These are phyloP conservation scores for Sporothrix pallida DNA, from an alignment of 2,329 filamentous ascomycete species.

Conservation along the genomic window DNA sequence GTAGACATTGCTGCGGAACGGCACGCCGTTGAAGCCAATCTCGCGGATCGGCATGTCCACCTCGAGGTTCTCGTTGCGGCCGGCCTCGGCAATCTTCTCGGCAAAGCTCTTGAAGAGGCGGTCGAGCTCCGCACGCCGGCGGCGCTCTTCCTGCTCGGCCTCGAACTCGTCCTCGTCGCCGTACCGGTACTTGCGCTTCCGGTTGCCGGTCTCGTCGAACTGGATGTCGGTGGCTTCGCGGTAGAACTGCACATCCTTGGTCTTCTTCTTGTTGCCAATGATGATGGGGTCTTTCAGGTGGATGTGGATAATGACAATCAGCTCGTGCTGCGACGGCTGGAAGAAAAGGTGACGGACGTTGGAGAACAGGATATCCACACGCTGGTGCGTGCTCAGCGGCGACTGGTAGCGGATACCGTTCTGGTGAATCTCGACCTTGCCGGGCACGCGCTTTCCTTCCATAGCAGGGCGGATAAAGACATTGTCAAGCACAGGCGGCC, in stretches of 20 bases:
- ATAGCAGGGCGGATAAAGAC: constrained; percentile 94
- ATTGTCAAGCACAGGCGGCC: constrained; percentile 87
- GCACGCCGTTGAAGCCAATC: constrained; percentile 94
- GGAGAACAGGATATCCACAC: constrained; percentile 93
- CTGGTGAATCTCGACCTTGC: constrained; percentile 96
- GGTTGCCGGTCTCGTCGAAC: constrained; percentile 97
- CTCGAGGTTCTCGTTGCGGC: constrained; percentile 85
- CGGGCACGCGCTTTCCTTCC: constrained; percentile 95
- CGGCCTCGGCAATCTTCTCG: constrained; percentile 96
- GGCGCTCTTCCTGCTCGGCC: constrained; percentile 94
- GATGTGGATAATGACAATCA: constrained; percentile 97
- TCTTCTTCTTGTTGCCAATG: constrained; percentile 96
- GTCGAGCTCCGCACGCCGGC: constrained; percentile 88
- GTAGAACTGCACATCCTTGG: constrained; percentile 98
- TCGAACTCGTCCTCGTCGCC: constrained; percentile 99
- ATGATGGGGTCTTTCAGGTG: constrained; percentile 98
- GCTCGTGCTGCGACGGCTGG: constrained; percentile 92
- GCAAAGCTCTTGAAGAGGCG: constrained; percentile 95
- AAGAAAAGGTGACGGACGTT: constrained; percentile 99
- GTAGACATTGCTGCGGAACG: constrained; percentile 92
- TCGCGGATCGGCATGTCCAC: constrained; percentile 98
- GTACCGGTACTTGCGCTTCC: constrained; percentile 96
- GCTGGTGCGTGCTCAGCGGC: constrained; percentile 76
- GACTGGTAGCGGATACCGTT: constrained; percentile 97
- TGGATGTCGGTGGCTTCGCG: constrained; percentile 97